Conservation (phyloP, 2,329 filamentous ascomycete species). For the Lecanicillium sp. region DNA sequence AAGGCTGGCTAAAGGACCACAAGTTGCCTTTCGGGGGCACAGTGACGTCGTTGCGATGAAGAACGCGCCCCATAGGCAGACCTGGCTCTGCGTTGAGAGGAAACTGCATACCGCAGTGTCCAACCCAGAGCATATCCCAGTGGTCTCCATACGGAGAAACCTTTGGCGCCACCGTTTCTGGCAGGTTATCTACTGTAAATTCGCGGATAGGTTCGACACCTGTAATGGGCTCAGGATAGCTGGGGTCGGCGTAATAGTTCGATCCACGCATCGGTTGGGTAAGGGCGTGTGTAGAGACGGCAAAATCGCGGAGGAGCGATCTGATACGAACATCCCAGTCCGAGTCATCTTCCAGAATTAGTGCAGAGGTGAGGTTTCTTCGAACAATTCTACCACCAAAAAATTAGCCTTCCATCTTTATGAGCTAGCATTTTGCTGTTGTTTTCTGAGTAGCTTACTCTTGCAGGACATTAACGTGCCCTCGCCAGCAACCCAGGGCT, state of each 20-base stretch:
- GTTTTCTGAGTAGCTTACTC: conserved; percentile 14
- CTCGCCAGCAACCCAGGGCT: conserved; percentile 22
- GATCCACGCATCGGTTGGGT: conserved; percentile 17
- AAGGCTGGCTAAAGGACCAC: conserved; percentile 22
- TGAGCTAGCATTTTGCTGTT: no score
- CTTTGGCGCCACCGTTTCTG: conserved; percentile 9
- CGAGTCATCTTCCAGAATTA: conserved; percentile 46
- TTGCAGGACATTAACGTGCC: conserved; percentile 27
- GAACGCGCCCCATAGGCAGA: conserved; percentile 19
- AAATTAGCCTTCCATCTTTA: neutral
- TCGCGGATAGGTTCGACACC: conserved; percentile 6
- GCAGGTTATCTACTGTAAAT: conserved; percentile 10
- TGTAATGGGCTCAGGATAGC: conserved; percentile 11
- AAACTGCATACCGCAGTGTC: conserved; percentile 32
- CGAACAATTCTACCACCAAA: conserved; percentile 26
- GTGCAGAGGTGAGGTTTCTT: conserved; percentile 32
- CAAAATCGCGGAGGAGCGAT: conserved; percentile 32
- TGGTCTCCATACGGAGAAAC: conserved; percentile 35
- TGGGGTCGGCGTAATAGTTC: conserved; percentile 13
- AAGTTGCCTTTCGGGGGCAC: conserved; percentile 23
- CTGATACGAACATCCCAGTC: conserved; percentile 47
- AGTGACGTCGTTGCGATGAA: conserved; percentile 21
- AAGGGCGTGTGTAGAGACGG: conserved; percentile 23
- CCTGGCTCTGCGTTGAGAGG: conserved; percentile 10
- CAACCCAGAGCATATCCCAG: conserved; percentile 43